phyloP scores from a whole-genome alignment of 805 yeast species.

The Brettanomyces sp. region DNA sequence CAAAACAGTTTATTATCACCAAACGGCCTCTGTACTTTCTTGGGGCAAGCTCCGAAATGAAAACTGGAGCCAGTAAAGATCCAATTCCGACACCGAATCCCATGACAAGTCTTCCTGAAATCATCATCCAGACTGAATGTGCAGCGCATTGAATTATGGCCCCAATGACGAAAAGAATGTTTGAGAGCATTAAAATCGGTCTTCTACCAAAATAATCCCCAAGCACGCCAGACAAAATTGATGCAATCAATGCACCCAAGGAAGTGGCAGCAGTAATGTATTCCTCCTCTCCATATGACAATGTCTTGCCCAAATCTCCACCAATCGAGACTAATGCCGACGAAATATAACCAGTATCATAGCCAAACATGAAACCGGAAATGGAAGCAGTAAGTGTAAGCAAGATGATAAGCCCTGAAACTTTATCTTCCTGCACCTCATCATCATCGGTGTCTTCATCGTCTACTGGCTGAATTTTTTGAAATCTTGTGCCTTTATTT shows the following conservation, averaged over 20 bases:
- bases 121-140: slow-evolving; percentile 81
- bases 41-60: slow-evolving; percentile 89
- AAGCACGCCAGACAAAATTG: slow-evolving; percentile 65
- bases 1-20: slow-evolving; percentile 79
- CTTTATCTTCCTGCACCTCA: slow-evolving; percentile 39
- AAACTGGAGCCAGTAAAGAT: slow-evolving; percentile 86
- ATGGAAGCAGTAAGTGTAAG: slow-evolving; percentile 75
- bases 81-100: slow-evolving; percentile 97
- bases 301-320: slow-evolving; percentile 52
- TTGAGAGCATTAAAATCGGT: slow-evolving; percentile 74
- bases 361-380: slow-evolving; percentile 95
- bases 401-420: slow-evolving; percentile 55
- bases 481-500: background rate
- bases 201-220: slow-evolving; percentile 85
- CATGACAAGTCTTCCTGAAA: slow-evolving; percentile 82
- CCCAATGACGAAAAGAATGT: slow-evolving; percentile 74
- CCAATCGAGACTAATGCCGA: slow-evolving; percentile 85
- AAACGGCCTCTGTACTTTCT: slow-evolving; percentile 84
- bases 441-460: slow-evolving; percentile 41
- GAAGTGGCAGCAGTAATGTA: slow-evolving; percentile 92
- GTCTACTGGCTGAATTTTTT: slow-evolving; percentile 20
- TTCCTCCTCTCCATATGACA: slow-evolving; percentile 77
- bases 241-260: slow-evolving; percentile 79
- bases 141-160: slow-evolving; percentile 80
- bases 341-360: slow-evolving; percentile 95